Evolutionary conservation across 2,329 filamentous ascomycete genomes (phyloP), one percentile per base, ranked within the genome.

Genomic region (Chaetomium globosum): DNA sequence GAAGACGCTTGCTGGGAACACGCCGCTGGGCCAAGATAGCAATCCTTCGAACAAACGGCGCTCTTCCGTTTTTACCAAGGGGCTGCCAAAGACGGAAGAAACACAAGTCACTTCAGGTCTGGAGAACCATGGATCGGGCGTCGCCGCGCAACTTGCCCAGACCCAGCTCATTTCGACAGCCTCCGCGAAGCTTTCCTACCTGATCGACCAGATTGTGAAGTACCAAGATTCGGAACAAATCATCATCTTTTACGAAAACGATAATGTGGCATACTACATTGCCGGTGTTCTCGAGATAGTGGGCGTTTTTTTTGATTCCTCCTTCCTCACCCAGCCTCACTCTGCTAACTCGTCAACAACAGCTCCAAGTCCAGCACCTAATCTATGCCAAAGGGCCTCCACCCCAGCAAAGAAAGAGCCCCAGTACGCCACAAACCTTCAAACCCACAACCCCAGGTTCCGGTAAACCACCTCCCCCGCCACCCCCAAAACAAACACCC

Each of bases 181-280:
- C 0, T 97, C 93, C 0, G 87, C 91, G 0, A 98, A 98, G 76
- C 81, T 97, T 2, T 93, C 90, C 2, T 97, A 97, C 72, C 80
- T 97, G 6, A 79, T 97, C 21, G 89, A 93, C 61, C 83, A 86
- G 36, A 87, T 97, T 13, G 76, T 88, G 5, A 80, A 84, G 60
- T 82, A 93, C 67, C 86, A 95, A 61, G 76, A 82, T 0, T 78
- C 83, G 0, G 93, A 97, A 72, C 96, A 97, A 76, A 95, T 96
- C 3, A 86, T 97, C 60, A 85, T 97, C 10, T 98, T 98, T 75
- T 97, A 97, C 75, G 92, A 96, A 67, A 89, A 90, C 36, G 90
- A 95, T 66, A 94, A 96, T 71, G 84, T 90, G 2, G 93, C 92
- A 1, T 96, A 86, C 76, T 97, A 96, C 77, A 85, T 97, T 48